Base-by-base conservation (phyloP, 1,284 basidiomycete genomes). In the Marasmius fiardii region DNA sequence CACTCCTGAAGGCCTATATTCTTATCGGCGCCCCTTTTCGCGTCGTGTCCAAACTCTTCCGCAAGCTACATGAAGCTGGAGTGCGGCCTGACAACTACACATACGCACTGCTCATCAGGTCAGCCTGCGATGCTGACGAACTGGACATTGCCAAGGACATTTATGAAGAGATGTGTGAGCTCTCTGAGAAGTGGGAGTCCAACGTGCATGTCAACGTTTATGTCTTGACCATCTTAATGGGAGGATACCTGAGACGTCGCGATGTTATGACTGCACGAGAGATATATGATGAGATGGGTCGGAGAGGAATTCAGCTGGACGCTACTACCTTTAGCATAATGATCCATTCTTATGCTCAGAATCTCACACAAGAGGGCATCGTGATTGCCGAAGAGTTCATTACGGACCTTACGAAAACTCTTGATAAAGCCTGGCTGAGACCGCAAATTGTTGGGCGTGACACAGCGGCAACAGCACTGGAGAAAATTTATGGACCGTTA, bases 1-100 rank as follows among this genome's bases (percentile, higher is more conserved):
- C 85, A 18, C 78, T 98, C 23, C 74, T 98, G 63, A 93, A 93
- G 72, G 92, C 93, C 1, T 90, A 93, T 64, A 83, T 98, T 49
- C 74, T 89, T 43, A 82, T 92, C 52, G 90, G 88, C 11, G 82
- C 91, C 2, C 92, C 95, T 0, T 88, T 90, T 64, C 71, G 74
- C 35, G 70, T 85, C 31, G 86, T 95, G 24, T 74, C 85, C 31
- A 69, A 74, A 5, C 69, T 93, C 26, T 94, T 95, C 69, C 72
- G 77, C 49, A 74, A 74, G 54, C 76, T 93, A 52, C 73, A 82
- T 60, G 58, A 69, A 21, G 64, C 72, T 16, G 76, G 78, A 23
- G 63, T 85, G 10, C 70, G 73, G 26, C 92, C 93, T 0, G 82
- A 88, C 61, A 70, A 66, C 12, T 78, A 79, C 57, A 88, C 91